phyloP scores from a whole-genome alignment of 2,329 filamentous ascomycete genomes.

The Chrysosphaeria jannelii region DNA sequence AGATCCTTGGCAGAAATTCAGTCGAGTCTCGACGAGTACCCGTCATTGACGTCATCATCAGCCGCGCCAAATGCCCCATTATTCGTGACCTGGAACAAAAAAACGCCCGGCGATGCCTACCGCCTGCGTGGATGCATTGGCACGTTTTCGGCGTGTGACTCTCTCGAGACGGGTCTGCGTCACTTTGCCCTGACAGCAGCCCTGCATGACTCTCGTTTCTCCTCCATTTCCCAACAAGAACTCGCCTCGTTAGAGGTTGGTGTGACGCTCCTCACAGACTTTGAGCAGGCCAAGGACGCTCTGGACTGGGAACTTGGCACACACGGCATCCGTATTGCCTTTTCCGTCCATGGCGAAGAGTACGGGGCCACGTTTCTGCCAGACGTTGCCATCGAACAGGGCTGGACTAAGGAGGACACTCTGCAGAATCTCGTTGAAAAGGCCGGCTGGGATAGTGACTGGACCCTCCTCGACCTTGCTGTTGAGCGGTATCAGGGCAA shows the following conservation, averaged over 20 bases:
- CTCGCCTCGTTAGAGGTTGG: slow-evolving; percentile 28
- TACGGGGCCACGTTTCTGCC: slow-evolving; percentile 69
- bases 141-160: slow-evolving; percentile 59
- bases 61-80: slow-evolving; percentile 26
- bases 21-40: slow-evolving; percentile 13
- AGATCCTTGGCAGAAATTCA: slow-evolving; percentile 39
- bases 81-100: slow-evolving; percentile 80
- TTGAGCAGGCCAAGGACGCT: slow-evolving; percentile 36
- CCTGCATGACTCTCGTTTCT: slow-evolving; percentile 30
- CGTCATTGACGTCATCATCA: slow-evolving; percentile 6
- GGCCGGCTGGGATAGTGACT: slow-evolving; percentile 58
- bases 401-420: slow-evolving; percentile 83
- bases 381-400: slow-evolving; percentile 73
- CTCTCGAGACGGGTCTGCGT: slow-evolving; percentile 40
- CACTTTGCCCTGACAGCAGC: slow-evolving; percentile 63
- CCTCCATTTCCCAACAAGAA: slow-evolving; percentile 20
- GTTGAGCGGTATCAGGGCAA: slow-evolving; percentile 68
- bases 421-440: slow-evolving; percentile 76
- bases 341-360: slow-evolving; percentile 39
- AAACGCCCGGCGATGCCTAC: slow-evolving; percentile 9
- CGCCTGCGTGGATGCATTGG: slow-evolving; percentile 81
- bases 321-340: slow-evolving; percentile 69
- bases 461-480: slow-evolving; percentile 26
- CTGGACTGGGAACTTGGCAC: slow-evolving; percentile 67
- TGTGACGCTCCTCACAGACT: slow-evolving; percentile 63